phyloP scores from a whole-genome alignment of 768 basidiomycete genomes.

The Amanita molliuscula region DNA sequence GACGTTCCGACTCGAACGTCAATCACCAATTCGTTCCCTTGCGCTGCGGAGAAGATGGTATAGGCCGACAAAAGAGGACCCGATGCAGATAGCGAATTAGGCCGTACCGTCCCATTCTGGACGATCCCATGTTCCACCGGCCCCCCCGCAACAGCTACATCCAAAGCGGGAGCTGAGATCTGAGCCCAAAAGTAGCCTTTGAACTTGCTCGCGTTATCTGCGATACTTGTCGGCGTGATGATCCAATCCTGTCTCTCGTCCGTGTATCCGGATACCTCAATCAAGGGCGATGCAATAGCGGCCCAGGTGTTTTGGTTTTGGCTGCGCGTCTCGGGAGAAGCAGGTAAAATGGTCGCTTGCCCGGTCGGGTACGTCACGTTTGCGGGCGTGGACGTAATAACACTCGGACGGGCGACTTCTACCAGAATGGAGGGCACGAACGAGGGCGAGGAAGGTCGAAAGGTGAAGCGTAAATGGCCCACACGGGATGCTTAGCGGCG shows the following conservation, averaged over 20 bases:
- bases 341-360: constrained; percentile 31
- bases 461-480: constrained; percentile 66
- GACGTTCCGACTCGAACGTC: constrained; percentile 60
- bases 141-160: neutral
- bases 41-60: constrained; percentile 28
- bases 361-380: constrained; percentile 47
- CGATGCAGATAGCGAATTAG: constrained; percentile 17
- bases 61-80: constrained; percentile 45
- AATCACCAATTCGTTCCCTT: constrained; percentile 18
- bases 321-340: constrained; percentile 23
- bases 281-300: constrained; percentile 3
- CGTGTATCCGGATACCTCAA: constrained; percentile 44
- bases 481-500: constrained; percentile 52
- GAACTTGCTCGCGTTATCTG: constrained; percentile 27
- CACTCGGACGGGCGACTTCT: constrained; percentile 54
- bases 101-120: constrained; percentile 28
- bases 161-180: constrained; percentile 30
- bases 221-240: constrained; percentile 43
- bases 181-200: constrained; percentile 52
- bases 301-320: too few species aligned
- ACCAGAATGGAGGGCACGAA: constrained; percentile 48
- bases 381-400: constrained; percentile 40
- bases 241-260: constrained; percentile 65
- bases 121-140: constrained; percentile 28
- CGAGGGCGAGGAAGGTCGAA: constrained; percentile 18